Evolutionary conservation across 1,284 basidiomycete genomes (phyloP).

Genomic region (Apiotrichum porosum): DNA sequence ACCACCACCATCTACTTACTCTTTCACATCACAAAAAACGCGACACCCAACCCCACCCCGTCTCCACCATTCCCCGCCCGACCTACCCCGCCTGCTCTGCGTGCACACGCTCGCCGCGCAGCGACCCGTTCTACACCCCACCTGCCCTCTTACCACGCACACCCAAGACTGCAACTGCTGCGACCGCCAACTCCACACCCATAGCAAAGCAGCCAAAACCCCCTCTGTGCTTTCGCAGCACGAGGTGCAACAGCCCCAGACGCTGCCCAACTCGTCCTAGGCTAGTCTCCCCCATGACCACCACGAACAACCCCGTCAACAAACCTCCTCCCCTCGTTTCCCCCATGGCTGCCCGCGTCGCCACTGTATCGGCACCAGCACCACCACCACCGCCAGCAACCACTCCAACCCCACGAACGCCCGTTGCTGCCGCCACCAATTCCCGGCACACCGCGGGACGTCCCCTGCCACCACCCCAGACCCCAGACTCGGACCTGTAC

Average conservation of each 20-base stretch:
- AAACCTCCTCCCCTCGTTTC: too few relatives aligned
- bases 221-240: not conserved
- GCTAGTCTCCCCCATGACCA: not conserved
- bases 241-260: not conserved
- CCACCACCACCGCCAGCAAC: not conserved
- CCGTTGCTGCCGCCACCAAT: not conserved
- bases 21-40: not conserved
- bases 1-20: not conserved
- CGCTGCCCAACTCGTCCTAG: not conserved
- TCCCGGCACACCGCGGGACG: not conserved
- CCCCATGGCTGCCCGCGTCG: too few relatives aligned
- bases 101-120: too few relatives aligned
- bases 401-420: not conserved
- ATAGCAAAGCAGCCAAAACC: not conserved
- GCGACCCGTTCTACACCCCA: too few relatives aligned
- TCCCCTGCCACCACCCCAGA: not conserved
- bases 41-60: not conserved
- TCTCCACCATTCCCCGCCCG: not conserved
- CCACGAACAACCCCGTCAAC: not conserved
- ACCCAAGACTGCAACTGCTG: not conserved
- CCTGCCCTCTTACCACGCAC: not conserved
- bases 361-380: not conserved
- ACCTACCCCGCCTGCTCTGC: not conserved
- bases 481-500: too few relatives aligned
- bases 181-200: not conserved